These are phyloP conservation scores for Scenedesmus sp. DNA, from an alignment of 163 green algal genomes.

Conservation along the genomic window DNA sequence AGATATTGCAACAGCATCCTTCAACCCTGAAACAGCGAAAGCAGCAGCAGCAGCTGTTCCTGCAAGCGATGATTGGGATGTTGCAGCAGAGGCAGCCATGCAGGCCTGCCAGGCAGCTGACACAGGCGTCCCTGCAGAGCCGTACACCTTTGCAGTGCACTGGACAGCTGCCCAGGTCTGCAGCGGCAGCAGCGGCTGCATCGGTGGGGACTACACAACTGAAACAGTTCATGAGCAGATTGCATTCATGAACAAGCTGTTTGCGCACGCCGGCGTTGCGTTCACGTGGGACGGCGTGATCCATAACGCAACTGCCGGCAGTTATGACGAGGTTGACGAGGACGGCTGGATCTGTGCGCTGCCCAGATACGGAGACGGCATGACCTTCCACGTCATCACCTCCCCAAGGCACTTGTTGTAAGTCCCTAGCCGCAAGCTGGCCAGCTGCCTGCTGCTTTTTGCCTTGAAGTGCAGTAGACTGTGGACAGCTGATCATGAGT, in stretches of 20 bases:
- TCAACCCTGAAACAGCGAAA: not conserved
- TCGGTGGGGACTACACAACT: slow-evolving; percentile 31
- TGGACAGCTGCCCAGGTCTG: slow-evolving; percentile 29
- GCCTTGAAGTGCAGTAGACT: too few species aligned
- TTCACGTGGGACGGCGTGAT: slow-evolving; percentile 44
- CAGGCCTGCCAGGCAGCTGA: slow-evolving; percentile 35
- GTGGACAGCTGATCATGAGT: too few species aligned
- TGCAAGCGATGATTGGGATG: not conserved
- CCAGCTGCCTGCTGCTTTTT: not conserved
- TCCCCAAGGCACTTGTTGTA: slow-evolving; percentile 33
- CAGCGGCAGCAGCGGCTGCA: not conserved
- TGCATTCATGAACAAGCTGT: slow-evolving; percentile 18
- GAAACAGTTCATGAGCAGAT: slow-evolving; percentile 16
- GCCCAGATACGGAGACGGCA: not conserved
- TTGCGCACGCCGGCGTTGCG: slow-evolving; percentile 17
- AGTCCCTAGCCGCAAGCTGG: not conserved
- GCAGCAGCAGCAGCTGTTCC: slow-evolving; percentile 5
- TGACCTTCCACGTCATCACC: slow-evolving; percentile 33
- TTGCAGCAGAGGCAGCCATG: slow-evolving; percentile 37
- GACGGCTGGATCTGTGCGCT: slow-evolving; percentile 27
- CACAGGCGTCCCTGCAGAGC: not conserved
- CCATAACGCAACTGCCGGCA: slow-evolving; percentile 5
- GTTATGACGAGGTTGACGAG: not conserved
- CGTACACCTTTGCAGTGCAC: not conserved
- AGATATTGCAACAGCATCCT: not conserved